Base-by-base conservation (phyloP, 305 asterid genomes). In the Solanum hybrid region DNA sequence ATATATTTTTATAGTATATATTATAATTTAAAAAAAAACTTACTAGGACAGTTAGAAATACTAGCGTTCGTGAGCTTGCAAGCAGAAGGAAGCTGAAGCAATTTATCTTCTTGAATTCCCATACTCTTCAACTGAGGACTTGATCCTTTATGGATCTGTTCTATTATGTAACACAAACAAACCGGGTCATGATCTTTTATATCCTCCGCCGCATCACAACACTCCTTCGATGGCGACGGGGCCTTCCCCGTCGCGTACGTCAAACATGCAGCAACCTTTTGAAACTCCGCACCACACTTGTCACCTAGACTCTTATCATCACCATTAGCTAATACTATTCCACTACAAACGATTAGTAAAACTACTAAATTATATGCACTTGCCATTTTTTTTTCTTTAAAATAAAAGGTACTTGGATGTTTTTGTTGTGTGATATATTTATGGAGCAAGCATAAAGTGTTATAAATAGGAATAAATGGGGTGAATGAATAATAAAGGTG, bases 41-140 rank as follows among this genome's bases (percentile, higher is more conserved):
- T 94, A 97, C 99, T 93, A 17, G 99, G 99, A 90, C 99, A 97
- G 1, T 95, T 95, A 65, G 89, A 3, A 90, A 92, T 38, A 85
- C 95, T 94, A 41, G 98, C 96, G n/a, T 95, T 95, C 10, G 91
- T 78, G 41, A 96, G 89, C 82, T 92, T 94, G 90, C 99, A 97
- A 15, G 93, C 95, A 31, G 99, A 91, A 27, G 98, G 98, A 13
- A 96, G 88, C 95, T 94, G 97, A 87, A 96, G 98, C 91, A 97
- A 82, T 32, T 96, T 94, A 7, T 94, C 41, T 89, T 96, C 98
- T 90, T 95, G 95, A 27, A 97, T 45, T 1, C 99, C 99, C 97
- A 95, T 89, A 72, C 92, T 93, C 93, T 92, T 96, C 13, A 95
- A 83, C 91, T 93, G 93, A 13, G 95, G 79, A 90, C 90, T 94